Percentiles rank a stretch among this genome's conserved stretches.
These are phyloP conservation scores for Linnemannia schmuckeri DNA, from an alignment of 192 early-diverging fungal genomes.

Conservation along the genomic window DNA sequence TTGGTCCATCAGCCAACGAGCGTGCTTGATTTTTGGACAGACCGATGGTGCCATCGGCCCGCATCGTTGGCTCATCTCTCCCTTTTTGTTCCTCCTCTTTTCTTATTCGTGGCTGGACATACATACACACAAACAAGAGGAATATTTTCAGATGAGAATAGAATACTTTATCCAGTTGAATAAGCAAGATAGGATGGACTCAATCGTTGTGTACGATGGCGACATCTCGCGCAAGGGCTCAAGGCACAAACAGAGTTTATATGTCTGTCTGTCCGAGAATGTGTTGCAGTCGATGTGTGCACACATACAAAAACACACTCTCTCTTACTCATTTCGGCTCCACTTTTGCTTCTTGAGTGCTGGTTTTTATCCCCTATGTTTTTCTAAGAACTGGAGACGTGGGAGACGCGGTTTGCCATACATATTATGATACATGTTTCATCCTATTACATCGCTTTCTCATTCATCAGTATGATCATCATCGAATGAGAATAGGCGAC, in stretches of 20 bases:
- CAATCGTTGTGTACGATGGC: background rate
- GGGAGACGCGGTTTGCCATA: no score
- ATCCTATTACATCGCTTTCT: no score
- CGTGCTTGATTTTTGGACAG: background rate
- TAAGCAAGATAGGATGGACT: background rate
- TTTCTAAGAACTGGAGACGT: no score
- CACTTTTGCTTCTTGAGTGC: background rate
- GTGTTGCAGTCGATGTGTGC: no score
- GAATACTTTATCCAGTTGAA: background rate
- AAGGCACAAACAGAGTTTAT: background rate
- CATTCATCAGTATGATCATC: no score
- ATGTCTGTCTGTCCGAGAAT: background rate
- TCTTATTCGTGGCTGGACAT: no score
- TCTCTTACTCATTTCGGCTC: background rate
- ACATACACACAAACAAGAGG: background rate
- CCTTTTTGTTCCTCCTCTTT: background rate
- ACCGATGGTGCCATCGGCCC: conserved; percentile 14
- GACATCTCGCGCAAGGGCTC: conserved; percentile 5
- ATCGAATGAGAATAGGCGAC: background rate
- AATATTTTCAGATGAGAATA: background rate
- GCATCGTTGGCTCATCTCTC: conserved; percentile 13
- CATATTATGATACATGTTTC: no score
- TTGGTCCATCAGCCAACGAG: background rate
- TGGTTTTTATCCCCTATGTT: no score
- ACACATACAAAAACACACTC: no score